Base-by-base conservation (phyloP, 169 alveolate species). In the Eimeria acervulina region DNA sequence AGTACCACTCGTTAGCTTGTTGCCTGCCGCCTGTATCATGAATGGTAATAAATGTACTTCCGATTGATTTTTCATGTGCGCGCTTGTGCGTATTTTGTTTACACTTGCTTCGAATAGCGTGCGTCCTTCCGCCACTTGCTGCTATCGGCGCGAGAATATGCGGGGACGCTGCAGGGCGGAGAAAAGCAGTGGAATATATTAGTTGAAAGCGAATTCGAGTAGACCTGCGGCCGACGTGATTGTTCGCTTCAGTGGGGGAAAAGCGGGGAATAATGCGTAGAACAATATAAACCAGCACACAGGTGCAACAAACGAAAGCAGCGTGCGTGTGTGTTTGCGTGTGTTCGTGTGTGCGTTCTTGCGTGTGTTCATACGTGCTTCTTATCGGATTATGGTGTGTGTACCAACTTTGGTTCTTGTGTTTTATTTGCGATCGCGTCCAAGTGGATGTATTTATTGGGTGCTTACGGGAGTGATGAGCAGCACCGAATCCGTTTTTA, bases 111-210 rank as follows among this genome's bases (percentile, higher is more conserved):
- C 23, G 47, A 68, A 13, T 0, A 31, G 42, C 80, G 23, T 15
- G 23, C 0, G 80, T 17, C 80, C 80, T 68, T 23, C 47, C 80
- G 33, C 47, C 47, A 47, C 80, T 68, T 33, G 80, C 80, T 68
- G 80, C 80, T 68, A n/a, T 13, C 8, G 13, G 80, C 80, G 80
- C 80, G 80, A 68, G 80, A 68, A 15, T 33, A 12, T 68, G 47
- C 80, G 33, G 23, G 80, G 80, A 68, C 12, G 26, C 2, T 31
- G 47, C 78, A 31, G 78, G 78, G 44, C 47, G 23, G 15, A 12
- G 3, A 7, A 31, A 68, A 31, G 40, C 7, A 61, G 40, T 26
- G 76, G 19, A 63, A 8, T 63, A 6, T 33, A 12, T 31, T 15
- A 0, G 26, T 17, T 17, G 68, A 4, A 21, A 5, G 3, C 19